Percentiles rank a stretch among this genome's conserved stretches.
These are phyloP conservation scores for Erysimum cheiranthoides DNA, from an alignment of 345 rosid genomes.

Conservation along the genomic window DNA sequence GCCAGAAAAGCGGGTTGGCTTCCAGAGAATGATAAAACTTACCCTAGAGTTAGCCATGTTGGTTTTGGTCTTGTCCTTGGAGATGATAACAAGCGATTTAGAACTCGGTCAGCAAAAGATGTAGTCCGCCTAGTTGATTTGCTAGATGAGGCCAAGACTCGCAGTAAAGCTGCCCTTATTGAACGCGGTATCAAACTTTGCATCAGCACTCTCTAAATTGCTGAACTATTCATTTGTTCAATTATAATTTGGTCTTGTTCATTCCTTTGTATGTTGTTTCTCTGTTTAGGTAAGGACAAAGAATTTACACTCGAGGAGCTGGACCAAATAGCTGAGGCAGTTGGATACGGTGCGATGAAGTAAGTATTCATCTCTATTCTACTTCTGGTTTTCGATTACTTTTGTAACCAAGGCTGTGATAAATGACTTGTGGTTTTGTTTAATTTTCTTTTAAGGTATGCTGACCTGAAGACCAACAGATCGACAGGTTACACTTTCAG, in stretches of 20 bases:
- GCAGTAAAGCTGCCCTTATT: conserved; percentile 69
- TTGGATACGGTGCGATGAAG: conserved; percentile 90
- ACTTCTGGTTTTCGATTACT: not conserved
- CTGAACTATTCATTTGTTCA: conserved; percentile 15
- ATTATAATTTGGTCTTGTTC: conserved; percentile 1
- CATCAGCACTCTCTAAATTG: not conserved
- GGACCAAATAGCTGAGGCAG: conserved; percentile 81
- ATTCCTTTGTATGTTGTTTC: not conserved
- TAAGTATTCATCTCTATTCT: conserved; percentile 45
- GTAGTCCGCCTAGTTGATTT: conserved; percentile 82
- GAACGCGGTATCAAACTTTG: conserved; percentile 65
- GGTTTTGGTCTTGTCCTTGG: conserved; percentile 92
- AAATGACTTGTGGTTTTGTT: conserved; percentile 3
- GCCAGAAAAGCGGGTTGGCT: conserved; percentile 81
- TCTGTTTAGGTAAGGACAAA: conserved; percentile 63
- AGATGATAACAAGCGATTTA: conserved; percentile 80
- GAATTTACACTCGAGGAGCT: conserved; percentile 79
- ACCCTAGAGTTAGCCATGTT: conserved; percentile 73
- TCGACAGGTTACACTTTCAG: conserved; percentile 64
- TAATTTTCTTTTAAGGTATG: conserved; percentile 57
- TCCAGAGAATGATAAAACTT: conserved; percentile 51
- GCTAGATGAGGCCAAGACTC: conserved; percentile 85
- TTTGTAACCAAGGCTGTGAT: not conserved
- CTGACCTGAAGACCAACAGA: conserved; percentile 80
- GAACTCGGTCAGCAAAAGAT: conserved; percentile 64